Evolutionary conservation across 1,284 basidiomycete species (phyloP), one percentile per base, ranked within the genome.

Genomic region (Ustilago cynodontis): DNA sequence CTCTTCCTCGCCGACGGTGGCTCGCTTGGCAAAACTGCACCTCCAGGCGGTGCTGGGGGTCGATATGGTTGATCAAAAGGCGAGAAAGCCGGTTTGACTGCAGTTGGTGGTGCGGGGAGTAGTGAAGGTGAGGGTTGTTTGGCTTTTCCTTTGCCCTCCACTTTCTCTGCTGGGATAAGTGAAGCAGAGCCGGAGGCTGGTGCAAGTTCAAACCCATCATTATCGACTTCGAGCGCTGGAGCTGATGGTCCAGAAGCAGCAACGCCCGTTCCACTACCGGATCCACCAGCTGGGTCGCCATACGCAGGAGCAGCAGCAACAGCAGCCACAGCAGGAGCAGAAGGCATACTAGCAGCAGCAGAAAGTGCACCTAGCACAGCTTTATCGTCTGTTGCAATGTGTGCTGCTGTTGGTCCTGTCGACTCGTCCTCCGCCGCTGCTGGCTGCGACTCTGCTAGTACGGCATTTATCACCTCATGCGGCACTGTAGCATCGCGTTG

Each of bases 361-460:
- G 65, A 66, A 37, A 82, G 41, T 0, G 78, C 79, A 18, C 65
- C 65, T 1, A 82, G 61, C 22, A 77, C 50, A 14, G 71, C 65
- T 55, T 82, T 82, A 63, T 82, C 81, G 55, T 82, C 81, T 3
- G 78, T 81, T 1, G 81, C 81, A 22, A 82, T 58, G 31, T 82
- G 81, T 3, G 69, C 81, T 5, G 75, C 49, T 11, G 56, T 51
- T 1, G 65, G 55, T 26, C 70, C 60, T 1, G 28, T 49, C 11
- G 56, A 20, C 31, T 59, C 55, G 37, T 58, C 10, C 29, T 50
- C 14, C 65, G 45, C 14, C 65, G 45, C 11, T 20, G 39, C 24
- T 18, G 37, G 29, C 6, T 39, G 28, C 7, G 29, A 39, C 6
- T 28, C 29, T 0, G 54, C 37, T 9, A 67, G 54, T 8, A 31